A percentile compares a stretch with the other conserved stretches of the same genome.
These are phyloP conservation scores for Hibiscus mutabilis DNA, from an alignment of 345 rosid species.

Conservation along the genomic window DNA sequence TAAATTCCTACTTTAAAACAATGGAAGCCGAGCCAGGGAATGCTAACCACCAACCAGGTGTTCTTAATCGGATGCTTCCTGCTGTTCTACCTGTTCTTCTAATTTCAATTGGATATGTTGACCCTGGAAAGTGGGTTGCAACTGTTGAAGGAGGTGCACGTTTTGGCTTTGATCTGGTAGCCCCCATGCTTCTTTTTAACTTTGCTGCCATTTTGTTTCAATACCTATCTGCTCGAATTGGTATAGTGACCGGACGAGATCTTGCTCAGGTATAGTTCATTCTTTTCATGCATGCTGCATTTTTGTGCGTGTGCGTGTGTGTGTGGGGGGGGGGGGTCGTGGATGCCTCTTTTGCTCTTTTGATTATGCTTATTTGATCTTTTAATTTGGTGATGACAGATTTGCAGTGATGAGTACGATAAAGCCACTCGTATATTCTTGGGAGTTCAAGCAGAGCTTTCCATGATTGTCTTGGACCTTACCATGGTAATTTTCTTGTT, in stretches of 20 bases:
- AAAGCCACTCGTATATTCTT: conserved; percentile 63
- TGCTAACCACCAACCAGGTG: conserved; percentile 31
- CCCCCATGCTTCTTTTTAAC: conserved; percentile 60
- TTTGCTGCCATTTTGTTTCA: conserved; percentile 85
- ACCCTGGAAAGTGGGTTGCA: conserved; percentile 96
- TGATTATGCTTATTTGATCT: not conserved
- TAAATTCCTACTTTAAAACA: conserved; percentile 26
- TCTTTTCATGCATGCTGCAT: too few relatives aligned
- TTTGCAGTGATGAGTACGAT: conserved; percentile 85
- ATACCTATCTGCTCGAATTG: conserved; percentile 68
- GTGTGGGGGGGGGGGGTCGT: not conserved
- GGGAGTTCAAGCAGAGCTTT: conserved; percentile 79
- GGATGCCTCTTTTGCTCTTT: not conserved
- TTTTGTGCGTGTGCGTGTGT: too few relatives aligned
- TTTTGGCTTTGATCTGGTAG: conserved; percentile 69
- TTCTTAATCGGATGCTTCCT: conserved; percentile 53
- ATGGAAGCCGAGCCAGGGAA: conserved; percentile 59
- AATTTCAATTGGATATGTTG: conserved; percentile 80
- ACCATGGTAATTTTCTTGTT: conserved; percentile 48
- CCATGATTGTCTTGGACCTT: conserved; percentile 70
- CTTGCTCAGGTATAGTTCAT: conserved; percentile 73
- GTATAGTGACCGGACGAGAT: conserved; percentile 71
- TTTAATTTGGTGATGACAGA: conserved; percentile 32
- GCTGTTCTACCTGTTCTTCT: conserved; percentile 61
- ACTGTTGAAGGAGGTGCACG: conserved; percentile 88